phyloP scores from a whole-genome alignment of 179 eudicot genomes.

The Silene vulgaris region DNA sequence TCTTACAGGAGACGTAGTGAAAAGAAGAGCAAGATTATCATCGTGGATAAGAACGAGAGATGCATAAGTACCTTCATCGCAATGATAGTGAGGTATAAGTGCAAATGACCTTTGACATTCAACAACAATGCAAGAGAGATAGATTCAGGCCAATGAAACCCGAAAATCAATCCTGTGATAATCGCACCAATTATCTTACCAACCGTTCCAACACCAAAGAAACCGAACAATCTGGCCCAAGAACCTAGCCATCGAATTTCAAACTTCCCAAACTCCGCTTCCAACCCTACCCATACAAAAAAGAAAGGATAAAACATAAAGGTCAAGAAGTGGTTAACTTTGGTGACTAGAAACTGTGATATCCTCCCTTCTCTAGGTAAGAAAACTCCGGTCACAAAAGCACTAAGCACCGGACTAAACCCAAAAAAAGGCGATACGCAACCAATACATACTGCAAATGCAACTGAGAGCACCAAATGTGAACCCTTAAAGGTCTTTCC shows the following conservation, averaged over 20 bases:
- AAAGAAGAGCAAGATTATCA: neutral
- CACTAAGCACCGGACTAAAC: slow-evolving; percentile 60
- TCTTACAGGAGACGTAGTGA: neutral
- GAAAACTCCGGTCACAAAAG: slow-evolving; percentile 68
- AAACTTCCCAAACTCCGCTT: slow-evolving; percentile 44
- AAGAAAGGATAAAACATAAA: slow-evolving; percentile 63
- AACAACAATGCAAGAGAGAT: slow-evolving; percentile 68
- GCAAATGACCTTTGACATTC: slow-evolving; percentile 80
- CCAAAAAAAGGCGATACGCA: slow-evolving; percentile 45
- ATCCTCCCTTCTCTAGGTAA: slow-evolving; percentile 78
- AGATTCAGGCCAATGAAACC: slow-evolving; percentile 73
- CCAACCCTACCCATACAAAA: slow-evolving; percentile 73
- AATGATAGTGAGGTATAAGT: slow-evolving; percentile 63
- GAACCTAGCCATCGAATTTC: slow-evolving; percentile 26
- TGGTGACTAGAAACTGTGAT: slow-evolving; percentile 50
- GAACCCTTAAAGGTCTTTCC: slow-evolving; percentile 87
- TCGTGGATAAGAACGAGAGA: neutral
- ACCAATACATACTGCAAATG: slow-evolving; percentile 51
- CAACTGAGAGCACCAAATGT: slow-evolving; percentile 62
- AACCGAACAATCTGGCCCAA: slow-evolving; percentile 48
- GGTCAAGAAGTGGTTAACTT: slow-evolving; percentile 60
- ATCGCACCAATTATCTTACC: slow-evolving; percentile 69
- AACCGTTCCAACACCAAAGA: slow-evolving; percentile 44
- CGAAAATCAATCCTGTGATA: slow-evolving; percentile 55
- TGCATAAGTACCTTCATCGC: slow-evolving; percentile 48